A percentile compares a stretch with the other conserved stretches of the same genome.
Conservation (phyloP, 441 rosid genomes). For the Adansonia rubrostipa region DNA sequence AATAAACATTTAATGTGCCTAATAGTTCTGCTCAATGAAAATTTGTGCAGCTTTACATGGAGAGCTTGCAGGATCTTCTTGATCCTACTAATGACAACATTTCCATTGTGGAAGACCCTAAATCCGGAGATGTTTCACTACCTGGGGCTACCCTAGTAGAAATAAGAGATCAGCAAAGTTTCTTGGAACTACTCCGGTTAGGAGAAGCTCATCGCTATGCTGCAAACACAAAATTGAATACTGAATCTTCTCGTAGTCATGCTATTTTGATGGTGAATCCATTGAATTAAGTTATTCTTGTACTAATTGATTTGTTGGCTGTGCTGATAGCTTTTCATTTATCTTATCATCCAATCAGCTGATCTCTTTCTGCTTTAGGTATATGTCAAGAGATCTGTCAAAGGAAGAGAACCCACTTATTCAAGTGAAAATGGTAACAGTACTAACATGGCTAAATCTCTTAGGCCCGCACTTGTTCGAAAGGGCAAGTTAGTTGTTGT, state of each 20-base stretch:
- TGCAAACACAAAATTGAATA: slow-evolving; percentile 92
- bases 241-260: slow-evolving; percentile 98
- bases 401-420: slow-evolving; percentile 52
- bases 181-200: slow-evolving; percentile 73
- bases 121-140: slow-evolving; percentile 90
- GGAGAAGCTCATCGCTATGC: slow-evolving; percentile 99
- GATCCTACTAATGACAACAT: slow-evolving; percentile 88
- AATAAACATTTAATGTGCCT: slow-evolving; percentile 15
- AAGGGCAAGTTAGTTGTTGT: slow-evolving; percentile 95
- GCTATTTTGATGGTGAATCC: slow-evolving; percentile 85
- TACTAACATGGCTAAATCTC: slow-evolving; percentile 53
- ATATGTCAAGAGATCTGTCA: slow-evolving; percentile 69
- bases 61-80: slow-evolving; percentile 96
- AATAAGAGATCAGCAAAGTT: slow-evolving; percentile 79
- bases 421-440: slow-evolving; percentile 58
- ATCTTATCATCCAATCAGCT: slow-evolving; percentile 20
- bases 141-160: slow-evolving; percentile 87
- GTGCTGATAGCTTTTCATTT: not conserved
- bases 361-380: slow-evolving; percentile 55
- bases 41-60: slow-evolving; percentile 88
- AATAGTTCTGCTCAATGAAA: slow-evolving; percentile 30
- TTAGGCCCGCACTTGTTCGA: slow-evolving; percentile 81
- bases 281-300: slow-evolving; percentile 22
- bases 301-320: not conserved
- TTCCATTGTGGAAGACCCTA: slow-evolving; percentile 90